These are phyloP conservation scores for Castanopsis chinensis DNA, from an alignment of 306 rosid species.

Conservation along the genomic window DNA sequence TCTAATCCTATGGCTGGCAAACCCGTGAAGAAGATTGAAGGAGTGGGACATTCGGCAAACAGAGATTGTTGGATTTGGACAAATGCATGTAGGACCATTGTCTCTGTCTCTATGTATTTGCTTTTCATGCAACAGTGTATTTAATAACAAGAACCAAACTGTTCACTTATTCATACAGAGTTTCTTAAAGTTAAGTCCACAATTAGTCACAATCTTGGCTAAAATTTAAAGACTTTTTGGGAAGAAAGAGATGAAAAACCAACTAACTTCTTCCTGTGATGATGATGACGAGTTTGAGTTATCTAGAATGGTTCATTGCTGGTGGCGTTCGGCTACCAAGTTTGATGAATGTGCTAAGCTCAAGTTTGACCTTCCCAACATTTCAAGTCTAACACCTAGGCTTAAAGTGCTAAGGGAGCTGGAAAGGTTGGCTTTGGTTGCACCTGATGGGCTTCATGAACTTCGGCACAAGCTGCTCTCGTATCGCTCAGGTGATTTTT, in stretches of 20 bases:
- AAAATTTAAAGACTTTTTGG: neutral
- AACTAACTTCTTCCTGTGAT: neutral
- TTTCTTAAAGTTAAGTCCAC: neutral
- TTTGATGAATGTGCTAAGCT: constrained; percentile 26
- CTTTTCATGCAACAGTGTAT: constrained; percentile 2
- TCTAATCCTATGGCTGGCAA: neutral
- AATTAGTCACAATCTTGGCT: neutral
- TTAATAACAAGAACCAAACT: neutral
- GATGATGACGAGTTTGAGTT: constrained; percentile 25
- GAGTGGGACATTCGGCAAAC: neutral
- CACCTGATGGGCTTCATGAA: constrained; percentile 30
- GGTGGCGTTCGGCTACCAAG: constrained; percentile 38
- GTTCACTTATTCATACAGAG: neutral
- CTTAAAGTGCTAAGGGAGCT: constrained; percentile 33
- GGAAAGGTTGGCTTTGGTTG: constrained; percentile 40
- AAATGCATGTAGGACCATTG: neutral
- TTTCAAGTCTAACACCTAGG: constrained; percentile 22
- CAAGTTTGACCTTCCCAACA: constrained; percentile 22
- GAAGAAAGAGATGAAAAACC: constrained; percentile 16
- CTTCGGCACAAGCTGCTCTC: constrained; percentile 35
- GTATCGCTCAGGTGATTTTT: constrained; percentile 42
- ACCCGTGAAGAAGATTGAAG: neutral
- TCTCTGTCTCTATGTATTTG: neutral
- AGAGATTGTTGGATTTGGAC: neutral
- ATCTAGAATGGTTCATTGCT: constrained; percentile 11